These are phyloP conservation scores for Yamadazyma sp. DNA, from an alignment of 1,139 yeast genomes.

Conservation along the genomic window DNA sequence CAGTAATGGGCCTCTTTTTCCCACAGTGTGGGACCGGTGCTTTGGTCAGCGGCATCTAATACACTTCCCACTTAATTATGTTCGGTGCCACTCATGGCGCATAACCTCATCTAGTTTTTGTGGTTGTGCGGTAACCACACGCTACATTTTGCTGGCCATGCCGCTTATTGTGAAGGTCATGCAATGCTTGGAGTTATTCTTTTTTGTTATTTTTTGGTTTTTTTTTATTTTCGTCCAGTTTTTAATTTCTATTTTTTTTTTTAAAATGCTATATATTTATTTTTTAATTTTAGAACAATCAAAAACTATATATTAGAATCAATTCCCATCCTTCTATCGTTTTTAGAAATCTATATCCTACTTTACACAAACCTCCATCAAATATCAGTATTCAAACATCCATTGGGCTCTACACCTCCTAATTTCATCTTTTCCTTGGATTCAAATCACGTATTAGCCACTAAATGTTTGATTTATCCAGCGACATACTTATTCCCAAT, in stretches of 20 bases:
- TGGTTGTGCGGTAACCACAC: no score
- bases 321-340: constrained; percentile 1
- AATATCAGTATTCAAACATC: no score
- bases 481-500: constrained; percentile 13
- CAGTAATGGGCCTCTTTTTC: no score
- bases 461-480: constrained; percentile 15
- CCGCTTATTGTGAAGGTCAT: background rate
- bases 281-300: constrained; percentile 6
- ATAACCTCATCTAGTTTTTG: background rate
- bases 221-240: background rate
- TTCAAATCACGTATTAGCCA: background rate
- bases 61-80: no score
- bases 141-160: constrained; percentile 1
- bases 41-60: no score
- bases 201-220: background rate
- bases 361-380: no score
- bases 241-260: constrained; percentile 1
- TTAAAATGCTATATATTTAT: background rate
- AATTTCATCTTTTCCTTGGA: background rate
- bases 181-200: background rate
- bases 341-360: no score
- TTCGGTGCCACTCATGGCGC: no score
- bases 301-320: constrained; percentile 6
- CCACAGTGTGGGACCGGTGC: no score
- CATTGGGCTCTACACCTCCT: no score